Evolutionary conservation across 2,329 filamentous ascomycete species (phyloP).

Genomic region (Sarocladium oryzae): DNA sequence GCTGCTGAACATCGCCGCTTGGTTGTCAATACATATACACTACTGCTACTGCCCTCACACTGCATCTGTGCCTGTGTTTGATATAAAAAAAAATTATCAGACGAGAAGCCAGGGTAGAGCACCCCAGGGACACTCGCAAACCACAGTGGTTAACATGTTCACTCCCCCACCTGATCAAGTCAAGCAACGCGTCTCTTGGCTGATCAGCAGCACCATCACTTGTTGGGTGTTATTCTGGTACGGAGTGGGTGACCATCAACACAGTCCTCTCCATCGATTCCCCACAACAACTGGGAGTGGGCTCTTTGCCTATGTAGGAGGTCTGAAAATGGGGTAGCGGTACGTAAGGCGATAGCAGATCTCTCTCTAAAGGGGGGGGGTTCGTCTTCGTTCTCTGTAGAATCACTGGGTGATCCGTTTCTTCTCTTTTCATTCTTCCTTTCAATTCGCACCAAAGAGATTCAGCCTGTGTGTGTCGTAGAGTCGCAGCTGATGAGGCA

Average conservation of each 20-base stretch:
- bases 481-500: background rate
- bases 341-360: background rate
- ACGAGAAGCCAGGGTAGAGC: no score
- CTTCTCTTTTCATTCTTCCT: background rate
- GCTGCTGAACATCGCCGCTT: conserved; percentile 4
- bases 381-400: background rate
- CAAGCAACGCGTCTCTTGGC: no score
- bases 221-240: no score
- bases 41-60: no score
- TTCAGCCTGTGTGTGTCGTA: background rate
- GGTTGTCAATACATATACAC: conserved; percentile 8
- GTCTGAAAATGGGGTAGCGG: background rate
- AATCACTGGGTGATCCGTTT: background rate
- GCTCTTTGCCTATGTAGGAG: no score
- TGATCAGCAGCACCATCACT: no score
- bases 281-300: background rate
- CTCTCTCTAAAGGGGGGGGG: background rate
- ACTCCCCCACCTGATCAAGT: no score
- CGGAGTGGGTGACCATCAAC: no score
- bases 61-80: no score
- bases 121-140: no score
- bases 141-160: no score
- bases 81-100: no score
- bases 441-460: background rate
- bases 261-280: background rate